Conservation (phyloP, 192 early-diverging fungal species). For the Kappamyces sp. region DNA sequence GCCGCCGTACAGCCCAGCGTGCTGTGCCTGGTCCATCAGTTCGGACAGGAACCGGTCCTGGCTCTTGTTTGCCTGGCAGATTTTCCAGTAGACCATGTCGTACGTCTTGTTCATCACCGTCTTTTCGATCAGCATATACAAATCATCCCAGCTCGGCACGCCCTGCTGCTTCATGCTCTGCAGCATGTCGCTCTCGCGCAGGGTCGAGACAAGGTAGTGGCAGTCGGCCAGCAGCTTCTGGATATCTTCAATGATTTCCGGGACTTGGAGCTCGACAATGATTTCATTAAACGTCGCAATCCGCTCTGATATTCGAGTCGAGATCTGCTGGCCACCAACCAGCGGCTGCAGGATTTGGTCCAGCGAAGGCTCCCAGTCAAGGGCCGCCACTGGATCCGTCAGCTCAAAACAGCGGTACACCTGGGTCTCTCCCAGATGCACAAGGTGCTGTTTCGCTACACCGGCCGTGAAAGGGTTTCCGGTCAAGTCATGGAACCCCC, state of each 20-base stretch:
- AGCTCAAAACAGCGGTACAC: too few species aligned
- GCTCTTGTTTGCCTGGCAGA: constrained; percentile 9
- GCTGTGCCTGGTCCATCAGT: constrained; percentile 5
- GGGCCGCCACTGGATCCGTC: too few species aligned
- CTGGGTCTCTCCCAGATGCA: too few species aligned
- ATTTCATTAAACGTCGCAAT: constrained; percentile 10
- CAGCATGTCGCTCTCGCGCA: neutral
- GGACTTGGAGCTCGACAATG: neutral
- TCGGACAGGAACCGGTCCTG: constrained; percentile 14
- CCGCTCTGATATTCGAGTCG: neutral
- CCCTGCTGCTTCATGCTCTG: neutral
- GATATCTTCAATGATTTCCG: constrained; percentile 7
- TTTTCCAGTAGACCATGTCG: constrained; percentile 29
- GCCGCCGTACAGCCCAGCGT: neutral
- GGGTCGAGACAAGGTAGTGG: neutral
- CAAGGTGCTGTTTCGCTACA: too few species aligned
- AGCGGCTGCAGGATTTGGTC: too few species aligned
- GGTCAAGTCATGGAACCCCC: too few species aligned
- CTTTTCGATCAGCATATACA: constrained; percentile 24
- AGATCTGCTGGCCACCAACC: too few species aligned
- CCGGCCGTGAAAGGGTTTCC: too few species aligned
- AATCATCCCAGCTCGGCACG: constrained; percentile 2
- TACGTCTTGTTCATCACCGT: constrained; percentile 34
- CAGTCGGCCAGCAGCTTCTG: constrained; percentile 10
- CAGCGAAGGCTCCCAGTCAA: too few species aligned